Conservation (phyloP, 768 basidiomycete genomes). For the Russula lepida region DNA sequence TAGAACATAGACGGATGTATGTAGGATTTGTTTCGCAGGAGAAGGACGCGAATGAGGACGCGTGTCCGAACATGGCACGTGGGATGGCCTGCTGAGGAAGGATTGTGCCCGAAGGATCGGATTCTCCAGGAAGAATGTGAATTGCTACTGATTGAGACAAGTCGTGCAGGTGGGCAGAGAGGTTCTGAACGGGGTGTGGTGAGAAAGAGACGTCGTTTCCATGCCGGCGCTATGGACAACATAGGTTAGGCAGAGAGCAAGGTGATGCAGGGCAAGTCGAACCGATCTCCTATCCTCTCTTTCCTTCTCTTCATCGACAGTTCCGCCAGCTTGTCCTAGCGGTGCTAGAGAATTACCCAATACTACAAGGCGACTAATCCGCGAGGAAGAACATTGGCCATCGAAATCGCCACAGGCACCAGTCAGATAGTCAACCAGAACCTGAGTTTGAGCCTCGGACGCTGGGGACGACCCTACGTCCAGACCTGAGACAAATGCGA, state of each 20-base stretch:
- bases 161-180: slow-evolving; percentile 66
- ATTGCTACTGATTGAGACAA: slow-evolving; percentile 72
- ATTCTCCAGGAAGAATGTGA: slow-evolving; percentile 80
- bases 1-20: slow-evolving; percentile 59
- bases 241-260: background rate
- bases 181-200: slow-evolving; percentile 60
- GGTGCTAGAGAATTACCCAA: slow-evolving; percentile 83
- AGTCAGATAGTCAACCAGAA: slow-evolving; percentile 84
- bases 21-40: slow-evolving; percentile 82
- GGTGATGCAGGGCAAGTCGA: slow-evolving; percentile 10
- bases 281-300: slow-evolving; percentile 47
- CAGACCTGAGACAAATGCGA: slow-evolving; percentile 81
- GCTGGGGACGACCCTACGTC: slow-evolving; percentile 58
- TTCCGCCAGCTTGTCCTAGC: slow-evolving; percentile 28
- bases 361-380: slow-evolving; percentile 78
- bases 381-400: slow-evolving; percentile 56
- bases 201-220: slow-evolving; percentile 65
- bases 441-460: slow-evolving; percentile 66
- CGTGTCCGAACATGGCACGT: slow-evolving; percentile 75
- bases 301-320: slow-evolving; percentile 30
- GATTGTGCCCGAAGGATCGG: slow-evolving; percentile 82
- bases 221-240: slow-evolving; percentile 45
- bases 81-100: slow-evolving; percentile 93
- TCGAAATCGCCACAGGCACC: slow-evolving; percentile 71
- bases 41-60: slow-evolving; percentile 54